A percentile compares a stretch with the other conserved stretches of the same genome.
Conservation (phyloP, 139 green algal species). For the Spirogloea muscicola region DNA sequence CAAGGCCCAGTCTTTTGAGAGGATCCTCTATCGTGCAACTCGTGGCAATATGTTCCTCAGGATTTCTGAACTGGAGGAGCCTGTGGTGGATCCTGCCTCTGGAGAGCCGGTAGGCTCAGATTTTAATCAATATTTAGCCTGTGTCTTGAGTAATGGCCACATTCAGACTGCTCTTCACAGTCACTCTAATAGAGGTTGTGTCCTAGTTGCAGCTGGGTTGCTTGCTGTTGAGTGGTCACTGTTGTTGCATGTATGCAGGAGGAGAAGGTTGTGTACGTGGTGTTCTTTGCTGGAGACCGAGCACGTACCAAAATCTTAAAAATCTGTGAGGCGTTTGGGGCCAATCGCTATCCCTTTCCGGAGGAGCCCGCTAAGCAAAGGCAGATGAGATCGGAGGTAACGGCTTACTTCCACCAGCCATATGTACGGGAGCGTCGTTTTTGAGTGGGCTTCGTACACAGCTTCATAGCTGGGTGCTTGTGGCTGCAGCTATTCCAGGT, state of each 20-base stretch:
- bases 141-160: not conserved
- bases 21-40: conserved; percentile 94
- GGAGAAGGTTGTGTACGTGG: conserved; percentile 90
- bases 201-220: too few species aligned
- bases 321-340: conserved; percentile 91
- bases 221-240: not conserved
- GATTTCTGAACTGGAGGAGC: conserved; percentile 57
- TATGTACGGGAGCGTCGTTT: too few species aligned
- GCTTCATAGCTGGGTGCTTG: too few species aligned
- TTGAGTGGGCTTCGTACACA: too few species aligned
- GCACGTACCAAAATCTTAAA: conserved; percentile 88
- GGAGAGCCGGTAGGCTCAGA: conserved; percentile 61
- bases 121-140: not conserved
- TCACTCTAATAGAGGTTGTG: not conserved
- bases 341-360: conserved; percentile 96
- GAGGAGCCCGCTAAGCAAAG: conserved; percentile 81
- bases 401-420: too few species aligned
- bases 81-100: conserved; percentile 70
- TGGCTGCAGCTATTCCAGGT: too few species aligned
- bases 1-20: conserved; percentile 83
- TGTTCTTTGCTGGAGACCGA: conserved; percentile 95
- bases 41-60: conserved; percentile 98
- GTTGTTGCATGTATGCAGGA: conserved; percentile 28
- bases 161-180: not conserved
- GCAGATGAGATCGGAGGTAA: conserved; percentile 85